A percentile compares a stretch with the other conserved stretches of the same genome.
phyloP scores from a whole-genome alignment of 805 yeast genomes.

The Yamadazyma philogaea region DNA sequence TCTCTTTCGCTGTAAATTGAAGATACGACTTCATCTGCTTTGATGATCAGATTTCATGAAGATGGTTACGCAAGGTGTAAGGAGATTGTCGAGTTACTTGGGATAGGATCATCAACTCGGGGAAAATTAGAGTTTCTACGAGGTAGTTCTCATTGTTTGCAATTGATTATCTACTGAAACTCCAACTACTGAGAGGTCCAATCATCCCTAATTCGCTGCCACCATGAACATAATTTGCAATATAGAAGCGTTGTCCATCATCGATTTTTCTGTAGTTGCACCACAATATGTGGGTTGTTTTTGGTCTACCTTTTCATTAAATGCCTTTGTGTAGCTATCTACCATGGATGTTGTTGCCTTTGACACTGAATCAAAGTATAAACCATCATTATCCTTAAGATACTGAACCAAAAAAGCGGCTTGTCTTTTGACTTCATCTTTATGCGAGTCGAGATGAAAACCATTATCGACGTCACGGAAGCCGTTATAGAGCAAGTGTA shows the following conservation, averaged over 20 bases:
- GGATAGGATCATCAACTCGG: no score
- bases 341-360: constrained; percentile 6
- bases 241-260: constrained; percentile 19
- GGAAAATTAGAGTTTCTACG: no score
- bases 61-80: no score
- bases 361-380: constrained; percentile 13
- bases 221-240: constrained; percentile 17
- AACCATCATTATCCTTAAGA: constrained; percentile 15
- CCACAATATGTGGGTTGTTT: constrained; percentile 4
- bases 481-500: constrained; percentile 23
- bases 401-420: constrained; percentile 14
- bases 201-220: not conserved
- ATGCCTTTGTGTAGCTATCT: constrained; percentile 8
- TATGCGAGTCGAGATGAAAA: not conserved
- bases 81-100: no score
- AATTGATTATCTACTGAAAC: not conserved
- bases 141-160: no score
- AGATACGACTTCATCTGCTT: constrained; percentile 27
- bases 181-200: not conserved
- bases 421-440: constrained; percentile 15
- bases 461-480: constrained; percentile 17
- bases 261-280: constrained; percentile 10
- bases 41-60: constrained; percentile 32
- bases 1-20: no score
- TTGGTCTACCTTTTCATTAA: constrained; percentile 3